Conservation (phyloP, 257 asterid genomes). For the Apocynum venetum region DNA sequence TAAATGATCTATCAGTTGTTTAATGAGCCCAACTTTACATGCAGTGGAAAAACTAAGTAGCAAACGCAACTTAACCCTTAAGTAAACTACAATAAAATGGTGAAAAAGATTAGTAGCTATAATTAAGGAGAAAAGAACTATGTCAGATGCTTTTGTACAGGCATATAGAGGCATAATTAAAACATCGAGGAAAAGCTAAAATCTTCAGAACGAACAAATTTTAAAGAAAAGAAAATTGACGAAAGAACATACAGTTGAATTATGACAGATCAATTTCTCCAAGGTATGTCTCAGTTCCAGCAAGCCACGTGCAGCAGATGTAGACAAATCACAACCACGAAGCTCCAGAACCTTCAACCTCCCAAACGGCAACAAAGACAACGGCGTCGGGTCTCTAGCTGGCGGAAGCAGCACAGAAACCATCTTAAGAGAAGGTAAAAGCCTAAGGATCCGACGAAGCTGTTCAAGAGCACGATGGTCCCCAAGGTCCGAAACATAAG, state of each 20-base stretch:
- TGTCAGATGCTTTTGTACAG: background rate
- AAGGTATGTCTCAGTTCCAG: conserved; percentile 80
- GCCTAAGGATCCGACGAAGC: conserved; percentile 73
- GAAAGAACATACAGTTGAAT: conserved; percentile 69
- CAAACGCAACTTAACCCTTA: background rate
- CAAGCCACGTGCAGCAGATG: conserved; percentile 74
- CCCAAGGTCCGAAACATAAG: conserved; percentile 93
- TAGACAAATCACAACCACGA: conserved; percentile 88
- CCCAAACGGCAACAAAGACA: conserved; percentile 65
- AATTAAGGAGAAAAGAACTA: background rate
- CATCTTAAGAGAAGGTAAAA: conserved; percentile 71
- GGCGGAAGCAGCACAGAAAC: conserved; percentile 71
- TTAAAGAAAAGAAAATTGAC: background rate
- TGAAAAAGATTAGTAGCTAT: background rate
- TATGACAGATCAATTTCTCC: conserved; percentile 90
- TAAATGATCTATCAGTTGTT: background rate
- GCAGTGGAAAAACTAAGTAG: background rate
- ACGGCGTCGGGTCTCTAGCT: conserved; percentile 80
- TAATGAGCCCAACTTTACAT: background rate
- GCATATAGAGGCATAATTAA: background rate
- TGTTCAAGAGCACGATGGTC: conserved; percentile 97
- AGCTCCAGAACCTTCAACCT: conserved; percentile 83
- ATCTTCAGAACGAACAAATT: background rate
- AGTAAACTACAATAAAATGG: background rate
- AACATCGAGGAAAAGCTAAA: background rate